Evolutionary conservation across 1,284 basidiomycete species (phyloP).

Genomic region (Flammula alnicola): DNA sequence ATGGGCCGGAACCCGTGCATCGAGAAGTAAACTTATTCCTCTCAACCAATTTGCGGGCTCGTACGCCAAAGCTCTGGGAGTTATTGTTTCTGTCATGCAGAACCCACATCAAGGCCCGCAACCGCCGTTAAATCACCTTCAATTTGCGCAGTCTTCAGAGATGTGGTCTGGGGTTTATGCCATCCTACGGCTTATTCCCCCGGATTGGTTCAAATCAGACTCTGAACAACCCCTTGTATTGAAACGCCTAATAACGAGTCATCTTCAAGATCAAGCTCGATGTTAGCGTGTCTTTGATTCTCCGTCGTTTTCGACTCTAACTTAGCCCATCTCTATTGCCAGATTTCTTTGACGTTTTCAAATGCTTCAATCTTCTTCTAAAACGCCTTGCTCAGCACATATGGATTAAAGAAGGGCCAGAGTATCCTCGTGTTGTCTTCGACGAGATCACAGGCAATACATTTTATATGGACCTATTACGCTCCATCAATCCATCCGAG

Average conservation of each 20-base stretch:
- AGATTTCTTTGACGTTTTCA: slow-evolving; percentile 74
- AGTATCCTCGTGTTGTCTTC: slow-evolving; percentile 77
- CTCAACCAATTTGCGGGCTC: slow-evolving; percentile 47
- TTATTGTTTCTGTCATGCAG: slow-evolving; percentile 33
- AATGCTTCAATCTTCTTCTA: slow-evolving; percentile 58
- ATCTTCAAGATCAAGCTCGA: slow-evolving; percentile 64
- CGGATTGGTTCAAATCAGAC: slow-evolving; percentile 43
- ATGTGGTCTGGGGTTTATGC: slow-evolving; percentile 60
- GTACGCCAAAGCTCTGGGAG: slow-evolving; percentile 50
- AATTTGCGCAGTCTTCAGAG: slow-evolving; percentile 16
- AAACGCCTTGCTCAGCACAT: slow-evolving; percentile 55
- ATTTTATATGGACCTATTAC: slow-evolving; percentile 58
- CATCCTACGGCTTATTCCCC: slow-evolving; percentile 58
- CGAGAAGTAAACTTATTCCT: slow-evolving; percentile 52
- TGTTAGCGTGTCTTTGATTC: slow-evolving; percentile 51
- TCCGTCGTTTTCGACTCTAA: slow-evolving; percentile 3
- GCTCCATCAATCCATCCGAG: slow-evolving; percentile 36
- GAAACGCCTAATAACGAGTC: slow-evolving; percentile 56
- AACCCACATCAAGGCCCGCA: background rate
- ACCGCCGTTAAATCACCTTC: background rate
- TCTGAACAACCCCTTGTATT: slow-evolving; percentile 45
- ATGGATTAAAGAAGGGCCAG: slow-evolving; percentile 70
- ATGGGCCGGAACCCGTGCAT: slow-evolving; percentile 60
- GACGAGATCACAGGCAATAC: slow-evolving; percentile 83
- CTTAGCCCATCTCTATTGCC: slow-evolving; percentile 7